A percentile compares a stretch with the other conserved stretches of the same genome.
phyloP scores from a whole-genome alignment of 441 rosid genomes.

The Cnidoscolus chayamansa region DNA sequence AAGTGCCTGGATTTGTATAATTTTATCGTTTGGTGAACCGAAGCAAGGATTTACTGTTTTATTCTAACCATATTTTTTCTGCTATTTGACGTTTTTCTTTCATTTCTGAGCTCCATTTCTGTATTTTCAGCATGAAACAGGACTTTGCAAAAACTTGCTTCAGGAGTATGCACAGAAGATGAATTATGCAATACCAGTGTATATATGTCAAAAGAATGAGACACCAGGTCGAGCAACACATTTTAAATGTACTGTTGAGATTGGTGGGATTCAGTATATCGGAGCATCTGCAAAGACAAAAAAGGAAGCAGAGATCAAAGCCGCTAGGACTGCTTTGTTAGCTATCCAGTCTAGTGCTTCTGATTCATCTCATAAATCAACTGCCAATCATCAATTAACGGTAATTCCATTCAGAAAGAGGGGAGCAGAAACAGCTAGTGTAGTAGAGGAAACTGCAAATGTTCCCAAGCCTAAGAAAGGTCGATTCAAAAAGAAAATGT shows the following conservation, averaged over 20 bases:
- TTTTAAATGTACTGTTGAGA: constrained; percentile 65
- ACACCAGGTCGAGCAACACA: constrained; percentile 28
- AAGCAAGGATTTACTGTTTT: background rate
- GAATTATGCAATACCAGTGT: constrained; percentile 82
- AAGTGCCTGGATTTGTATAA: background rate
- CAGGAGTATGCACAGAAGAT: constrained; percentile 97
- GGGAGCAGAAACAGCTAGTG: constrained; percentile 30
- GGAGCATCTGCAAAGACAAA: constrained; percentile 76
- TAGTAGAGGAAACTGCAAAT: constrained; percentile 32
- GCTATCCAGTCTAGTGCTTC: constrained; percentile 50
- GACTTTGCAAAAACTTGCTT: constrained; percentile 83
- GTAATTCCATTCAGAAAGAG: constrained; percentile 73
- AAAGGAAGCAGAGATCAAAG: constrained; percentile 85
- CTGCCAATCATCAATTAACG: constrained; percentile 44
- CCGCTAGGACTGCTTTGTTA: constrained; percentile 78
- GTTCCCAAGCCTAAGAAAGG: constrained; percentile 56
- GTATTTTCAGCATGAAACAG: constrained; percentile 62
- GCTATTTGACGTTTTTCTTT: background rate
- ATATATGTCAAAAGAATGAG: constrained; percentile 54
- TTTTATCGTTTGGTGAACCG: background rate
- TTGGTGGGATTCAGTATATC: constrained; percentile 78
- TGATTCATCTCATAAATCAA: constrained; percentile 24
- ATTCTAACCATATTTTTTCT: background rate
- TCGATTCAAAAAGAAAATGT: constrained; percentile 50
- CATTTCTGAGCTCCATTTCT: constrained; percentile 12